phyloP scores from a whole-genome alignment of 768 basidiomycete genomes.

The Lactifluus volemus region DNA sequence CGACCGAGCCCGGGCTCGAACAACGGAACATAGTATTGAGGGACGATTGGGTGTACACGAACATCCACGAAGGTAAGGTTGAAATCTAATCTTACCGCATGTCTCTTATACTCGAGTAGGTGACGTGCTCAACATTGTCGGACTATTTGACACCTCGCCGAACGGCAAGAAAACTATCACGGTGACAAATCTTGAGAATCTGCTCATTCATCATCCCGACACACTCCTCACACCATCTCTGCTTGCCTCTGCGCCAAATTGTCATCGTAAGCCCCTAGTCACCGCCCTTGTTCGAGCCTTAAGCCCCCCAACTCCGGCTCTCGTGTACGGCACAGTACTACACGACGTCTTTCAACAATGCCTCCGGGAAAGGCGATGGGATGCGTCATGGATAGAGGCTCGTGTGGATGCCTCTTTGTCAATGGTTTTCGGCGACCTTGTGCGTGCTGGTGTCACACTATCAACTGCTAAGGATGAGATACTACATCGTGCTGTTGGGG shows the following conservation, averaged over 20 bases:
- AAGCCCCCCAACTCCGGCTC: constrained; percentile 52
- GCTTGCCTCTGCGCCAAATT: constrained; percentile 74
- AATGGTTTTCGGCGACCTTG: constrained; percentile 48
- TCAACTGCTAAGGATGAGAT: constrained; percentile 63
- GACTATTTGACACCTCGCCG: constrained; percentile 28
- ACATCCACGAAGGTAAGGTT: constrained; percentile 46
- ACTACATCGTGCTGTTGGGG: constrained; percentile 50
- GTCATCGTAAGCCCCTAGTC: constrained; percentile 81
- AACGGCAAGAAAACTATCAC: constrained; percentile 32
- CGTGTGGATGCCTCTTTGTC: constrained; percentile 49
- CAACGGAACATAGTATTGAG: constrained; percentile 47
- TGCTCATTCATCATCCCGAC: constrained; percentile 88
- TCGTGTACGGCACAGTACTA: constrained; percentile 89
- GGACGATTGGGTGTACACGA: constrained; percentile 71
- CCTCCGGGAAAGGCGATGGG: constrained; percentile 53
- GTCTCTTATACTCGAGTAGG: constrained; percentile 34
- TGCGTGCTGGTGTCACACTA: constrained; percentile 48
- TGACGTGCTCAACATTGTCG: constrained; percentile 76
- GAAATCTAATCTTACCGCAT: neutral
- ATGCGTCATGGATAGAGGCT: constrained; percentile 49
- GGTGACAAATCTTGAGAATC: constrained; percentile 54
- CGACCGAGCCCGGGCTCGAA: constrained; percentile 32
- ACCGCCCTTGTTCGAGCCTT: constrained; percentile 50
- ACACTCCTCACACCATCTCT: constrained; percentile 85
- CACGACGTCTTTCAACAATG: constrained; percentile 88